Conservation (phyloP, 345 rosid species). For the Cardamine chenopodiifolia region DNA sequence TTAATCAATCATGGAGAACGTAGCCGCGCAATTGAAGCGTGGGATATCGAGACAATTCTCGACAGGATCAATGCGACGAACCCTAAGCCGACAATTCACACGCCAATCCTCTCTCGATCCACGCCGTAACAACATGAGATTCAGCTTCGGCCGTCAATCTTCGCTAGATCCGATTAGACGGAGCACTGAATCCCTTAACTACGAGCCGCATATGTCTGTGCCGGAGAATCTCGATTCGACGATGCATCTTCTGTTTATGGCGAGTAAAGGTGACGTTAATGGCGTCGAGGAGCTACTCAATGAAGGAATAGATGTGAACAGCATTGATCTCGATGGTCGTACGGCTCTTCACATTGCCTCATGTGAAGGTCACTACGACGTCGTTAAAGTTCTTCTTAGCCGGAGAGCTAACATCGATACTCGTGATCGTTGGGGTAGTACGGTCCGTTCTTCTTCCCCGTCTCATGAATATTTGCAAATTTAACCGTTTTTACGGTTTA, state of each 20-base stretch:
- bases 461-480: neutral
- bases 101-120: constrained; percentile 79
- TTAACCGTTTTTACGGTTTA: neutral
- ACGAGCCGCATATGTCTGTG: constrained; percentile 56
- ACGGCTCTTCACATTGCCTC: constrained; percentile 96
- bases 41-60: constrained; percentile 85
- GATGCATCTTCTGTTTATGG: constrained; percentile 89
- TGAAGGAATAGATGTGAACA: constrained; percentile 79
- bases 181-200: constrained; percentile 45
- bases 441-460: constrained; percentile 54
- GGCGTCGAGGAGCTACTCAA: constrained; percentile 79
- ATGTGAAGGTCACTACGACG: constrained; percentile 84
- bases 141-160: constrained; percentile 85
- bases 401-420: constrained; percentile 85
- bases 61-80: constrained; percentile 60
- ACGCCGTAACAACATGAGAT: constrained; percentile 64
- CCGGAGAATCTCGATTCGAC: constrained; percentile 95
- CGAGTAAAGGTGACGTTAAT: constrained; percentile 66
- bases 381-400: constrained; percentile 65
- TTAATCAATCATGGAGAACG: constrained; percentile 51
- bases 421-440: constrained; percentile 99
- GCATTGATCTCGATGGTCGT: constrained; percentile 94
- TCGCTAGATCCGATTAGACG: constrained; percentile 83
- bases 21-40: constrained; percentile 63
- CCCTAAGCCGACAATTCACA: constrained; percentile 58